Base-by-base conservation (phyloP, 2,329 filamentous ascomycete species). In the Drechslera avenae region DNA sequence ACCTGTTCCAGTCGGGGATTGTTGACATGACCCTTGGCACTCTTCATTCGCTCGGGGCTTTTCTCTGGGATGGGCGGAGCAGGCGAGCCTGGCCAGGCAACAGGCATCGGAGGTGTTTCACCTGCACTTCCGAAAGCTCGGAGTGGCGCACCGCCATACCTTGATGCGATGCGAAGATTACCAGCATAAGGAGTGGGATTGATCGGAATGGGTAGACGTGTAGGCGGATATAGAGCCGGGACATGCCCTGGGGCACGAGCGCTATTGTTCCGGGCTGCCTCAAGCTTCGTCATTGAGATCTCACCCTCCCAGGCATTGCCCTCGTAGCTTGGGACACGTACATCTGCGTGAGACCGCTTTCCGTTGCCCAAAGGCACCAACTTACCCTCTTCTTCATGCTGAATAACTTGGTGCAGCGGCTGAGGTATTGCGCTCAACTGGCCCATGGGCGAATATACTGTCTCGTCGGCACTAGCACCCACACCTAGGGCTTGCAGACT, bases 291-390 rank as follows among this genome's bases (percentile, higher is more conserved):
- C 26, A 60, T 37, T 6, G 54, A 60, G n/a, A 64, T 62, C 31
- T 65, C 58, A 2, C 52, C 42, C 8, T 55, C 49, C 28, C 62
- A 68, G 3, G 47, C 64, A 10, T 46, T 68, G 7, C 62, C 64
- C 39, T 64, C 60, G 18, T 68, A 67, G 46, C 65, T 69, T 8
- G 64, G 64, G 13, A 47, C 18, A 21, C 61, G 56, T 21, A 35
- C 9, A n/a, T 54, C 40, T 21, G 39, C 26, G 19, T 19, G 28
- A 9, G 46, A 50, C 8, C 47, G 48, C 10, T 53, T 42, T 12
- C 32, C 12, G 2, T 26, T 19, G 13, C 54, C 8, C 5, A 21
- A 16, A 16, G 37, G 42, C 12, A 31, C 18, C 3, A 31, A 18
- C 13, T 41, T 30, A 23, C 9, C 26, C 32, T 28, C 23, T 16